A percentile compares a stretch with the other conserved stretches of the same genome.
Evolutionary conservation across 106 monocot genomes (phyloP).

Genomic region (Phalaenopsis aphrodite): DNA sequence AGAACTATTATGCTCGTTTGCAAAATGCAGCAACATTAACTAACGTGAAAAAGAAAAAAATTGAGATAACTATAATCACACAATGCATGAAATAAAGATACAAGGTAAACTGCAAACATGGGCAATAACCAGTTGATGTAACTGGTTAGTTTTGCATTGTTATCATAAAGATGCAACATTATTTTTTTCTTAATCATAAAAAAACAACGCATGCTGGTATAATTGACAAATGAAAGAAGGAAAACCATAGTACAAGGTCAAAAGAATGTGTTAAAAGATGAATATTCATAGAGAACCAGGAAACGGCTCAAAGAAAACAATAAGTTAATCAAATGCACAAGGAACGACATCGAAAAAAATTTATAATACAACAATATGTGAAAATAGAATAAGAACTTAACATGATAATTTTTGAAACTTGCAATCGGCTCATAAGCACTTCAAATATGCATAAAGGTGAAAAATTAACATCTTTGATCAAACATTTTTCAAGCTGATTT

Average conservation of each 20-base stretch:
- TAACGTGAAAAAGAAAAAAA: background rate
- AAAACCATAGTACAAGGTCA: background rate
- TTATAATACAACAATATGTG: background rate
- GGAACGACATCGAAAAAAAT: background rate
- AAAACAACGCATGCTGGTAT: too few species aligned
- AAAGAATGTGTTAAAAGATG: too few species aligned
- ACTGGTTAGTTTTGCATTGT: background rate
- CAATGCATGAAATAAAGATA: background rate
- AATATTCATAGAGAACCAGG: too few species aligned
- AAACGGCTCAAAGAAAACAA: too few species aligned
- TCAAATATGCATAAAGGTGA: too few species aligned
- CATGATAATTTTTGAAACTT: too few species aligned
- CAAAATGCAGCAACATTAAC: background rate
- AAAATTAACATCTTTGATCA: too few species aligned
- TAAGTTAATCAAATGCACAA: too few species aligned
- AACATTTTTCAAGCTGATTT: too few species aligned
- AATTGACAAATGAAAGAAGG: background rate
- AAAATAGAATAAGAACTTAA: background rate
- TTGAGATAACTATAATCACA: background rate
- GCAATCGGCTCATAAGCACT: too few species aligned
- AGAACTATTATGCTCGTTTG: background rate
- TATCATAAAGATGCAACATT: background rate
- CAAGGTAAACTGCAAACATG: background rate
- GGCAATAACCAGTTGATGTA: background rate
- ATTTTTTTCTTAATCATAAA: too few species aligned